Base-by-base conservation (phyloP, 2,329 filamentous ascomycete genomes). In the Cordyceps militaris region DNA sequence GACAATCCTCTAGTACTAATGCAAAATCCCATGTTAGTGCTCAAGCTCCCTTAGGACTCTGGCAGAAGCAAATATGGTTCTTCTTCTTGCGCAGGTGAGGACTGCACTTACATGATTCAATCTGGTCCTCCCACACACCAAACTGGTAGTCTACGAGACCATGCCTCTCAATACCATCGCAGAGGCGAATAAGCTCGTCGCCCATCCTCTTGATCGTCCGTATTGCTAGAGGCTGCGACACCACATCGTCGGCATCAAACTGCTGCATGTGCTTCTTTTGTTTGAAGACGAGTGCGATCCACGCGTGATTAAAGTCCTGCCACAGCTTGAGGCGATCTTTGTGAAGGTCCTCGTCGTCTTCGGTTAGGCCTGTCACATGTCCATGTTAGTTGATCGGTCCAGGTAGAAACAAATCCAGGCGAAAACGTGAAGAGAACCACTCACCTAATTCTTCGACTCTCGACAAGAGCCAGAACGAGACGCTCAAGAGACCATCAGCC, bases 61-160 rank as follows among this genome's bases (percentile, higher is more conserved):
- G 13, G 10, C 8, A 7, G 7, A 26, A 13, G 1, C 16, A 40
- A 14, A n/a, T 21, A 23, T 23, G 23, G 26, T 7, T 3, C 16
- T 19, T 32, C 7, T 32, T 26, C 16, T 44, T 23, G 40, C 16
- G n/a, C 30, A 8, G 23, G 19, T 14, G 24, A 9, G 6, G 16
- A 26, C 11, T 49, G 19, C 21, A 44, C 89, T 73, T 77, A 96
- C 92, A 81, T 59, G 83, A 82, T 64, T 94, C 83, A 65, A 97
- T 97, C 67, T 89, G 85, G 69, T 97, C 92, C 73, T 97, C 94
- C 83, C 91, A 95, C 26, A 97, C 89, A 9, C 94, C 94, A 75
- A 96, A 95, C 67, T 97, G 88, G 70, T 97, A 99, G 74, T 99
- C 94, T 11, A 99, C 91, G 49, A 99, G 76, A n/a, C 94, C 94